A percentile compares a stretch with the other conserved stretches of the same genome.
These are phyloP conservation scores for Fusarium lyarnte DNA, from an alignment of 2,329 filamentous ascomycete genomes.

Conservation along the genomic window DNA sequence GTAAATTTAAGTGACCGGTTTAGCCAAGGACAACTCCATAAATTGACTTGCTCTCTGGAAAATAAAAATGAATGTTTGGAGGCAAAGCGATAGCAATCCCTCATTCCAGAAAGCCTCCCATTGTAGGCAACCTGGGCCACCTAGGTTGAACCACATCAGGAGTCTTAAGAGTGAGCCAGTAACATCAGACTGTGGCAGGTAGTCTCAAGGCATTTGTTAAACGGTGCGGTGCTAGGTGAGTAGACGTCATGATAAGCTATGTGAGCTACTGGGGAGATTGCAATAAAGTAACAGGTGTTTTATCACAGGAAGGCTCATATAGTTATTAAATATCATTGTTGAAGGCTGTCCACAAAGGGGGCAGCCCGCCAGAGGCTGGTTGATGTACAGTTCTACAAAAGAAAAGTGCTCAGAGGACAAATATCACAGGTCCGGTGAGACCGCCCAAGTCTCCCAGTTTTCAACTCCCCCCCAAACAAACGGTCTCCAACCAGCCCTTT, in stretches of 20 bases:
- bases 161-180: not conserved
- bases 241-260: not conserved
- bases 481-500: conserved; percentile 39
- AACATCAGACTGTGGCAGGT: not conserved
- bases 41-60: not conserved
- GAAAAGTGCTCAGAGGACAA: conserved; percentile 45
- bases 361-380: conserved; percentile 33
- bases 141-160: not conserved
- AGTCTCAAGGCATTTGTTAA: not conserved
- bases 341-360: conserved; percentile 29
- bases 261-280: not conserved
- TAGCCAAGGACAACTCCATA: too few species aligned
- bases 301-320: not conserved
- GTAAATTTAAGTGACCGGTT: not conserved
- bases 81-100: not conserved
- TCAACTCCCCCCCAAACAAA: conserved; percentile 30
- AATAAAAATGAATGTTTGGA: not conserved
- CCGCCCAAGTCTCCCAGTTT: conserved; percentile 35
- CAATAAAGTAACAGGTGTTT: not conserved
- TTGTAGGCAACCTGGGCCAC: not conserved
- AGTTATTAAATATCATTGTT: conserved; percentile 22
- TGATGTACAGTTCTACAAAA: conserved; percentile 49
- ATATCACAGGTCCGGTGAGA: conserved; percentile 37
- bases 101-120: not conserved
- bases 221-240: not conserved